Conservation (phyloP, 352 stramenopile species). For the Pythium apleroticum region DNA sequence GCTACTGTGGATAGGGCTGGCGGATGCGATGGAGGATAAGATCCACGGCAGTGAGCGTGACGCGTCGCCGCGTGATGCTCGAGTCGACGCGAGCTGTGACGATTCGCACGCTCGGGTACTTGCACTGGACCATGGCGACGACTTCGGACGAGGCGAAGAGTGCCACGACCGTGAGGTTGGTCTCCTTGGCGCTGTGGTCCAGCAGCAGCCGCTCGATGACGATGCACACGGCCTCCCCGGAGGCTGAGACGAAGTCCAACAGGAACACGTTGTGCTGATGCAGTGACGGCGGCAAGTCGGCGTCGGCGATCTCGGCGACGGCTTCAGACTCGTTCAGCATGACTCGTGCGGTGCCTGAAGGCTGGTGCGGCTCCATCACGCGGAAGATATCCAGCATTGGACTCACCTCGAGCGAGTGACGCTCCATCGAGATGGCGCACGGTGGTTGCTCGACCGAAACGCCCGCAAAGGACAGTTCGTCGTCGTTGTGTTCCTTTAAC, state of each 20-base stretch:
- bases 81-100: slow-evolving; percentile 28
- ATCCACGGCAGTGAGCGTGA: slow-evolving; percentile 16
- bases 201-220: slow-evolving; percentile 35
- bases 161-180: slow-evolving; percentile 44
- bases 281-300: slow-evolving; percentile 28
- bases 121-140: slow-evolving; percentile 34
- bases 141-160: slow-evolving; percentile 39
- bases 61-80: slow-evolving; percentile 15
- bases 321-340: not conserved
- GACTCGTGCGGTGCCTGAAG: not conserved
- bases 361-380: slow-evolving; percentile 24
- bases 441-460: slow-evolving; percentile 2
- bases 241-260: slow-evolving; percentile 41
- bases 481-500: not conserved
- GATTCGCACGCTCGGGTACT: slow-evolving; percentile 34
- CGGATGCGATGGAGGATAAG: slow-evolving; percentile 17
- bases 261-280: slow-evolving; percentile 49
- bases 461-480: not conserved
- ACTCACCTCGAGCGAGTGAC: not conserved
- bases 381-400: slow-evolving; percentile 33
- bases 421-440: slow-evolving; percentile 26
- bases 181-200: slow-evolving; percentile 35
- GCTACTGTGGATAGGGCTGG: not conserved
- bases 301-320: slow-evolving; percentile 1
- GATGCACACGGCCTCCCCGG: slow-evolving; percentile 30